Evolutionary conservation across 2,329 filamentous ascomycete genomes (phyloP), one percentile per base, ranked within the genome.

Genomic region (Bipolaris victoriae): DNA sequence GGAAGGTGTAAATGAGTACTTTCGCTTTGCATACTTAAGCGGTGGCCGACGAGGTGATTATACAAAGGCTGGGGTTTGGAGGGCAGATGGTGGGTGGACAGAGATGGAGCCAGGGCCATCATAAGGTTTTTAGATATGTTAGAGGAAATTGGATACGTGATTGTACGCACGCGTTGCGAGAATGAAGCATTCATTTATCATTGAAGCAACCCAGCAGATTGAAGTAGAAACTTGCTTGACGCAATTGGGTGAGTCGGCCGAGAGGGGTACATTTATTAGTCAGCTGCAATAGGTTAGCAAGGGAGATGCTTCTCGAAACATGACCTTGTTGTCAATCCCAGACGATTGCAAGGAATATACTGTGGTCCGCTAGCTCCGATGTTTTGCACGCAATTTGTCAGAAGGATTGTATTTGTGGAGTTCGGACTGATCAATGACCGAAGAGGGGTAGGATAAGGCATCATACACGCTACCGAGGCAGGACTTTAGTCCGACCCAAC

Each of bases 51-150:
- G 82, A 37, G 87, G 82, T 22, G 90, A 94, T 71, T 94, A 91
- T 68, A 91, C 89, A 13, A 89, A 87, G 75, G 90, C 90, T 0
- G 90, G 90, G 1, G 83, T 81, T 10, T 94, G 90, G 90, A 82
- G 81, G 22, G 76, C 70, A 1, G 82, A 88, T 50, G 85, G 88
- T 1, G 79, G 82, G 33, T 94, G 90, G 90, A 78, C 79, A 41
- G 74, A 84, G 24, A 91, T 91, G 88, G 74, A 80, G 65, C 68
- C 82, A 1, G 89, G 89, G 0, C 84, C 88, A 37, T 57, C 55
- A 11, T 57, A 35, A 54, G 26, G 22, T 31, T 16, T 18, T 45
- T 20, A 18, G n/a, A 33, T 4, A 35, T 3, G 16, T 5, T 35
- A 15, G 26, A 46, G 10, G 9, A 43, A 5, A 11, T 24, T 26